phyloP scores from a whole-genome alignment of 202 grass and related monocot genomes.

The Setaria italica region DNA sequence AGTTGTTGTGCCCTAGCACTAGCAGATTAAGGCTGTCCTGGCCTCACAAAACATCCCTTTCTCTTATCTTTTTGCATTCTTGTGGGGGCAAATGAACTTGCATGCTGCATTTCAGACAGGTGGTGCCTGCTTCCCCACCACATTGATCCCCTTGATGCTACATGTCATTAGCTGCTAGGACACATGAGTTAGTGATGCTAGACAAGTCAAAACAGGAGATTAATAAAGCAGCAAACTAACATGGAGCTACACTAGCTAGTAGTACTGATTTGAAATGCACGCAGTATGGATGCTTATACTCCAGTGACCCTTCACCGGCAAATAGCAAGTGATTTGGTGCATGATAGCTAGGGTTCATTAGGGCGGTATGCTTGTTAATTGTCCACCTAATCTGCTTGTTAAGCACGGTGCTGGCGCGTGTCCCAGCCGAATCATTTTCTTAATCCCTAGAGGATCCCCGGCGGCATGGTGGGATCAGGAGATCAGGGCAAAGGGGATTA shows the following conservation, averaged over 20 bases:
- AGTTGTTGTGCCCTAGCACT: constrained; percentile 25
- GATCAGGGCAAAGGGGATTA: constrained; percentile 9
- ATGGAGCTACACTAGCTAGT: neutral
- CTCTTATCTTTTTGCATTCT: neutral
- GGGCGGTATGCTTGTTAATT: constrained; percentile 11
- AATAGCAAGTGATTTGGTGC: constrained; percentile 2
- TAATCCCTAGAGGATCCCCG: constrained; percentile 23
- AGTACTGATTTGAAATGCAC: constrained; percentile 5
- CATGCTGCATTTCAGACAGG: constrained; percentile 24
- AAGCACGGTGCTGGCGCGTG: neutral
- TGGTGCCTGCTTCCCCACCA: constrained; percentile 22
- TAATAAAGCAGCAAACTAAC: neutral
- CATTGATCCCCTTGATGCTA: neutral
- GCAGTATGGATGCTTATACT: neutral
- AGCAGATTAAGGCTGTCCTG: constrained; percentile 20
- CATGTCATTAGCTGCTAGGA: constrained; percentile 1
- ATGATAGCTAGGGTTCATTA: constrained; percentile 14
- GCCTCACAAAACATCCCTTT: constrained; percentile 15
- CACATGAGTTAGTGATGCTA: neutral
- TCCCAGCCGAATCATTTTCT: constrained; percentile 1
- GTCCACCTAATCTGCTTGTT: neutral
- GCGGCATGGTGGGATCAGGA: constrained; percentile 21
- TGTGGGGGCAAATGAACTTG: neutral
- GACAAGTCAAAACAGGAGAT: constrained; percentile 7
- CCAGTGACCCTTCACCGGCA: constrained; percentile 19